These are phyloP conservation scores for Rachicladosporium sp. DNA, from an alignment of 2,329 filamentous ascomycete genomes.

Conservation along the genomic window DNA sequence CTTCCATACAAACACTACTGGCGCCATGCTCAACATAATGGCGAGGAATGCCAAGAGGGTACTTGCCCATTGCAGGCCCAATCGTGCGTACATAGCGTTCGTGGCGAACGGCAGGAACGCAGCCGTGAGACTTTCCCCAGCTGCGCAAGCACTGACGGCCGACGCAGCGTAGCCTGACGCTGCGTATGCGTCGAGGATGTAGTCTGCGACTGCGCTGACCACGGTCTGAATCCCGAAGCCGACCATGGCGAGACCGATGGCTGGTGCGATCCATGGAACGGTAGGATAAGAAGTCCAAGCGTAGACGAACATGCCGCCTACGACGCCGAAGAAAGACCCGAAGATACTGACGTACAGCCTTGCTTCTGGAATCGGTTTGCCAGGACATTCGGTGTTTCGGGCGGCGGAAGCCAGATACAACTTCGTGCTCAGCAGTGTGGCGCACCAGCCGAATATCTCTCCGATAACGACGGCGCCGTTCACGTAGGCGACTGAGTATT, in stretches of 20 bases:
- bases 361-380: slow-evolving; percentile 31
- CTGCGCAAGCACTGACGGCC: slow-evolving; percentile 36
- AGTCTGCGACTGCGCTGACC: slow-evolving; percentile 34
- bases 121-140: slow-evolving; percentile 38
- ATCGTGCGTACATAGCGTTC: slow-evolving; percentile 34
- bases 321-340: slow-evolving; percentile 34
- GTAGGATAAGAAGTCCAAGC: slow-evolving; percentile 35
- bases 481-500: slow-evolving; percentile 32
- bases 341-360: slow-evolving; percentile 33
- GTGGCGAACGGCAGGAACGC: slow-evolving; percentile 37
- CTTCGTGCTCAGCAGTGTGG: slow-evolving; percentile 20
- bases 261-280: slow-evolving; percentile 36
- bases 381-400: slow-evolving; percentile 25
- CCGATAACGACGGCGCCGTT: slow-evolving; percentile 36
- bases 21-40: slow-evolving; percentile 31
- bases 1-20: slow-evolving; percentile 29
- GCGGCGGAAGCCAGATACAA: slow-evolving; percentile 31
- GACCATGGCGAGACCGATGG: slow-evolving; percentile 35
- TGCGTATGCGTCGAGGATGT: slow-evolving; percentile 39
- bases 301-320: slow-evolving; percentile 40
- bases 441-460: slow-evolving; percentile 30
- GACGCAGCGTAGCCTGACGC: slow-evolving; percentile 35
- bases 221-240: slow-evolving; percentile 39
- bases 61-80: slow-evolving; percentile 40
- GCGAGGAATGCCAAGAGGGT: slow-evolving; percentile 35